These are phyloP conservation scores for Phytophthora fragariae DNA, from an alignment of 352 stramenopile genomes.

Conservation along the genomic window DNA sequence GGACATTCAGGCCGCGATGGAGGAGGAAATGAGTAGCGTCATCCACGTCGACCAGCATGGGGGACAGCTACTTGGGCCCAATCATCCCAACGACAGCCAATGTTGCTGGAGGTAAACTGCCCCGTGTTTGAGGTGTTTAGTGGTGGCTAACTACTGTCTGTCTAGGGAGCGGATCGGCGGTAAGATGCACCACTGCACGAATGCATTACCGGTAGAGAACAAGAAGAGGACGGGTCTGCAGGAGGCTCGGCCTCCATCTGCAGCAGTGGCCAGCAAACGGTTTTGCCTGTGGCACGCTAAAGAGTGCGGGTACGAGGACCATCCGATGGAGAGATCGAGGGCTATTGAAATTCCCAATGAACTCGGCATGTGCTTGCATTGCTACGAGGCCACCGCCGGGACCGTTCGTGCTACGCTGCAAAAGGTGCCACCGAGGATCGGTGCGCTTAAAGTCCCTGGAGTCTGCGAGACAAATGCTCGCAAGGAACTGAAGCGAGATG, in stretches of 20 bases:
- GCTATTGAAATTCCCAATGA: constrained; percentile 72
- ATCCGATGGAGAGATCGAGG: constrained; percentile 56
- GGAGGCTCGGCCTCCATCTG: background rate
- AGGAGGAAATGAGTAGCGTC: constrained; percentile 43
- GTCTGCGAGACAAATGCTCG: constrained; percentile 41
- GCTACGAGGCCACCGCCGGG: constrained; percentile 59
- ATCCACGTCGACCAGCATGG: constrained; percentile 31
- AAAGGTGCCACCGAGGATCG: constrained; percentile 52
- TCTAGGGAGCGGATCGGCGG: constrained; percentile 52
- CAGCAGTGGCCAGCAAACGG: constrained; percentile 12
- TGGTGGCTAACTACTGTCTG: background rate
- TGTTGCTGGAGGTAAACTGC: constrained; percentile 48
- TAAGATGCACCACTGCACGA: constrained; percentile 63
- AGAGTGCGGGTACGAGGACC: constrained; percentile 51
- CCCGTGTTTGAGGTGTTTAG: background rate
- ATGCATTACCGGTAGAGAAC: constrained; percentile 34
- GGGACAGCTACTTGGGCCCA: constrained; percentile 18
- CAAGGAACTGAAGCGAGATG: constrained; percentile 25
- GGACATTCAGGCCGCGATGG: constrained; percentile 46
- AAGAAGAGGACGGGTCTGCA: constrained; percentile 14
- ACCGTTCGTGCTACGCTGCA: constrained; percentile 50
- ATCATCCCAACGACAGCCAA: constrained; percentile 18
- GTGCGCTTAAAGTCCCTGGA: constrained; percentile 48
- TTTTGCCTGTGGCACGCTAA: constrained; percentile 65
- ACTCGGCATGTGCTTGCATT: constrained; percentile 60